These are phyloP conservation scores for Actinomucor elegans DNA, from an alignment of 371 early-diverging fungal species.

Conservation along the genomic window DNA sequence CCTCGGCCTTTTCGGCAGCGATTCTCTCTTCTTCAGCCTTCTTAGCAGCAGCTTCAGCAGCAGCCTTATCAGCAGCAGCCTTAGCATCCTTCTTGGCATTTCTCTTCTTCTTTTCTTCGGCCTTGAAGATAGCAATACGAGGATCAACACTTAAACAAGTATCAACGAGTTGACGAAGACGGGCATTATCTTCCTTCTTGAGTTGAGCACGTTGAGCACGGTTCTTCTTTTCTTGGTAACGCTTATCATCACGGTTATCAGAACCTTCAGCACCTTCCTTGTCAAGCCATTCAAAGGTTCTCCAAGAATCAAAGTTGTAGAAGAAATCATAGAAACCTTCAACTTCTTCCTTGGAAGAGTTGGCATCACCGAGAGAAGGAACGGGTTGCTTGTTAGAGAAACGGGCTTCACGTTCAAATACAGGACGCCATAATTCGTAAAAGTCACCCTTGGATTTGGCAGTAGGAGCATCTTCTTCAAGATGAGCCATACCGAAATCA, in stretches of 20 bases:
- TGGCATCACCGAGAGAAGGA: conserved; percentile 77
- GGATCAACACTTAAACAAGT: conserved; percentile 84
- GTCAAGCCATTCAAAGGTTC: conserved; percentile 96
- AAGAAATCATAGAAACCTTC: conserved; percentile 97
- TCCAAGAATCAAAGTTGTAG: conserved; percentile 95
- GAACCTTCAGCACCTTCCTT: conserved; percentile 92
- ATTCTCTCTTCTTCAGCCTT: conserved; percentile 51
- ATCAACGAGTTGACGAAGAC: conserved; percentile 86
- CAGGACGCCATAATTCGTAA: conserved; percentile 83
- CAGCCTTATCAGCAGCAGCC: conserved; percentile 73
- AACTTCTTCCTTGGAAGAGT: conserved; percentile 77
- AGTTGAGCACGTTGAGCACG: conserved; percentile 85
- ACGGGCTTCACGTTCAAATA: conserved; percentile 90
- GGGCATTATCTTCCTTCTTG: conserved; percentile 97
- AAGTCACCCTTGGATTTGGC: conserved; percentile 86
- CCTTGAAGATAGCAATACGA: conserved; percentile 87
- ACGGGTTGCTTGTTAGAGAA: conserved; percentile 91
- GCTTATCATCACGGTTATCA: conserved; percentile 92
- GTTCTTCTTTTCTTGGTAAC: conserved; percentile 95
- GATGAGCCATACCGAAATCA: conserved; percentile 71
- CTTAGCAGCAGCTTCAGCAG: conserved; percentile 63
- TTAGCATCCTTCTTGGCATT: conserved; percentile 89
- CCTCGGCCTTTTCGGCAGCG: conserved; percentile 58
- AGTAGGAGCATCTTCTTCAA: conserved; percentile 60
- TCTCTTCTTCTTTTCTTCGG: conserved; percentile 86